phyloP scores from a whole-genome alignment of 257 asterid species.

The Catharanthus roseus region DNA sequence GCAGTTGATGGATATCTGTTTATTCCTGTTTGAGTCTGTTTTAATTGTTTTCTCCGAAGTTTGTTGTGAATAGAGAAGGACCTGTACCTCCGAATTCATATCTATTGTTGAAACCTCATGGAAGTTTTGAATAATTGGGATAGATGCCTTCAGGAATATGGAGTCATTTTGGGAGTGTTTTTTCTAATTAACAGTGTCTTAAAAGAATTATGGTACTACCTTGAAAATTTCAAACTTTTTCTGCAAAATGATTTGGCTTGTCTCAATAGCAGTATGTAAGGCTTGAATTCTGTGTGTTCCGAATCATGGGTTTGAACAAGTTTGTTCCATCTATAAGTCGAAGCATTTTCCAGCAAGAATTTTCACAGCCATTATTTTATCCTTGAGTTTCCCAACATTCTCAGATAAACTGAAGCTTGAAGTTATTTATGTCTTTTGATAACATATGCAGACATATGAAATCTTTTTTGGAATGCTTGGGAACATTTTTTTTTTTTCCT shows the following conservation, averaged over 20 bases:
- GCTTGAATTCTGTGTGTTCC: neutral
- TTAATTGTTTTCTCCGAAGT: neutral
- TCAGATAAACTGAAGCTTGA: neutral
- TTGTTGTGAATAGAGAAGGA: neutral
- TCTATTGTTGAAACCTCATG: neutral
- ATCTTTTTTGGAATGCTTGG: neutral
- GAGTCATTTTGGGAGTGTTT: neutral
- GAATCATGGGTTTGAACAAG: no score
- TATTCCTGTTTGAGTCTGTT: neutral
- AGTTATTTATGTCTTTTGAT: neutral
- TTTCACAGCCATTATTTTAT: neutral
- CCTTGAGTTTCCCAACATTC: neutral
- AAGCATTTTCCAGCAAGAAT: neutral
- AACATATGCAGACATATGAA: neutral
- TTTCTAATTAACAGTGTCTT: neutral
- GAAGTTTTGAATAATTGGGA: neutral
- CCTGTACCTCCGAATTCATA: neutral
- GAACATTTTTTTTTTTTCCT: neutral
- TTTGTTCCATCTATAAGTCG: neutral
- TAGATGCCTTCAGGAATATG: neutral
- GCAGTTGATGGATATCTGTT: neutral
- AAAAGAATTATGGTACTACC: neutral
- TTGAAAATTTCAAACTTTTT: neutral
- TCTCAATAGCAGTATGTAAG: neutral
- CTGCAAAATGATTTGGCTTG: neutral